Base-by-base conservation (phyloP, 176 grass and related monocot genomes). In the Oryza glaberrima region DNA sequence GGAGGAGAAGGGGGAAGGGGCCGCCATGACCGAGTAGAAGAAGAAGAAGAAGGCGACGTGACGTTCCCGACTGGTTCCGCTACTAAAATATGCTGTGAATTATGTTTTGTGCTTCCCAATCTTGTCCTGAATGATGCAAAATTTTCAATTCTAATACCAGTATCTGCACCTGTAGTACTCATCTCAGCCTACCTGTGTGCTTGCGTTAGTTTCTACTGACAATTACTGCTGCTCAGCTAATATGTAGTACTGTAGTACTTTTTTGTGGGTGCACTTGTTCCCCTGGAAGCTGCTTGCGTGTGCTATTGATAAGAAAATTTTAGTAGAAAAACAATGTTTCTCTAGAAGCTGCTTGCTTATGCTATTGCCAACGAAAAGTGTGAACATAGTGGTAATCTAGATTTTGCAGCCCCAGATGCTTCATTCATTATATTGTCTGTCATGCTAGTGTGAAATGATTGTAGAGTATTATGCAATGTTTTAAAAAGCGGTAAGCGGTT, bases 111-210 rank as follows among this genome's bases (percentile, higher is more conserved):
- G 38, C 25, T 49, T 56, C 63, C 35, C 30, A 64, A 75, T 12
- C 61, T 47, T 90, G 69, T 83, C 79, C 49, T 86, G 84, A 75
- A 83, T 87, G 84, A 74, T 80, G 81, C 84, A 67, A 65, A 65
- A 61, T 13, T 87, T 84, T 80, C 41, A 54, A 79, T 61, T 70
- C 44, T 80, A 23, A 70, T 87, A 30, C 82, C 69, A 67, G 2
- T 65, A 41, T 26, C 15, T 70, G 65, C 72, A 77, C 71, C 49
- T 12, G 41, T 65, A 70, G 51, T 38, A 81, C 52, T 72, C 16
- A 22, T 38, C 35, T 73, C 49, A 9, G 22, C 51, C 52, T 81
- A 43, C 13, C 3, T 7, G 43, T 54, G 32, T 65, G 73, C 20
- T 65, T 66, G 69, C 40, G 4, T 84, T 65, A 46, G 30, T 25